These are phyloP conservation scores for Saxophila tyrrhenica DNA, from an alignment of 495 filamentous ascomycete genomes.

Conservation along the genomic window DNA sequence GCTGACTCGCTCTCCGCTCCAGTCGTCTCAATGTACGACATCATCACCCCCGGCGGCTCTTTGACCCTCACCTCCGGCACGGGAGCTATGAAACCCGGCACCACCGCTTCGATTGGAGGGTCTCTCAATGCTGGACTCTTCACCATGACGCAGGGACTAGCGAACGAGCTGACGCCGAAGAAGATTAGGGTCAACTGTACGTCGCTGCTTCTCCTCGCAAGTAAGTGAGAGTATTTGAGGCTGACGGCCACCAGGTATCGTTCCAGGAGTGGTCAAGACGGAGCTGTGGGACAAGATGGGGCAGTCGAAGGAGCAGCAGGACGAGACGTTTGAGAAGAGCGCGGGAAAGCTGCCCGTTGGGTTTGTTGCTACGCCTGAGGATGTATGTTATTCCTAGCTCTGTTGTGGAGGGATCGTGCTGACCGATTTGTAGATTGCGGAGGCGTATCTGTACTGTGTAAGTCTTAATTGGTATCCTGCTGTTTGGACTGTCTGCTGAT, in stretches of 20 bases:
- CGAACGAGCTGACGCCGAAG: slow-evolving; percentile 16
- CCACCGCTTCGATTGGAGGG: slow-evolving; percentile 15
- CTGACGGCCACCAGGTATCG: slow-evolving; percentile 1
- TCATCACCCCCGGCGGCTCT: slow-evolving; percentile 30
- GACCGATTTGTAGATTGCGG: slow-evolving; percentile 3
- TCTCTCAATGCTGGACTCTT: slow-evolving; percentile 17
- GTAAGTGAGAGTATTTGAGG: neutral
- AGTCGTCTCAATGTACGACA: slow-evolving; percentile 31
- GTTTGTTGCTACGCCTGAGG: slow-evolving; percentile 14
- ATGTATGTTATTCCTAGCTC: neutral
- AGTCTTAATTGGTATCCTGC: neutral
- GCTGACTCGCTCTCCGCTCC: neutral
- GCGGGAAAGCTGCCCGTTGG: slow-evolving; percentile 14
- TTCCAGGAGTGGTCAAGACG: slow-evolving; percentile 14
- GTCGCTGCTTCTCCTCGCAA: neutral
- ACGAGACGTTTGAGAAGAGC: slow-evolving; percentile 1
- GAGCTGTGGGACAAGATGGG: slow-evolving; percentile 22
- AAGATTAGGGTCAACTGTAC: slow-evolving; percentile 15
- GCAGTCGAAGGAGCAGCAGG: slow-evolving; percentile 6
- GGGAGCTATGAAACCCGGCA: slow-evolving; percentile 18
- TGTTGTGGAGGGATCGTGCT: neutral
- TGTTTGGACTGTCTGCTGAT: neutral
- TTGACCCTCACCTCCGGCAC: slow-evolving; percentile 19
- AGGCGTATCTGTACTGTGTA: slow-evolving; percentile 18
- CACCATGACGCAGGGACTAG: slow-evolving; percentile 19